A percentile compares a stretch with the other conserved stretches of the same genome.
These are phyloP conservation scores for Pyracantha coccinea DNA, from an alignment of 331 rosid species.

Conservation along the genomic window DNA sequence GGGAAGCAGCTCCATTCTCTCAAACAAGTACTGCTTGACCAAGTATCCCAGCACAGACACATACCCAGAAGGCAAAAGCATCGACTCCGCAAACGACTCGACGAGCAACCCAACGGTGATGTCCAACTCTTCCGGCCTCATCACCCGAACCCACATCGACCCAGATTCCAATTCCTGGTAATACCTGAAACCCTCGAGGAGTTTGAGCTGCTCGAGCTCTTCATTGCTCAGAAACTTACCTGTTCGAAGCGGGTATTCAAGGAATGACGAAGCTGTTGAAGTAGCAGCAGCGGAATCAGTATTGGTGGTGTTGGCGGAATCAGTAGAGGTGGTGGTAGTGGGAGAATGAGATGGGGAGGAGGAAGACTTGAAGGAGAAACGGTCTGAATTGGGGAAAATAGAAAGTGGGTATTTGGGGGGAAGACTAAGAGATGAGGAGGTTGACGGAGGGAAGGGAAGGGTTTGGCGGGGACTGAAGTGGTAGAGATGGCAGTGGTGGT, in stretches of 20 bases:
- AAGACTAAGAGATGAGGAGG: conserved; percentile 3
- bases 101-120: conserved; percentile 52
- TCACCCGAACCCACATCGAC: conserved; percentile 59
- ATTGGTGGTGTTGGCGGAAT: not conserved
- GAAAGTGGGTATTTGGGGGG: conserved; percentile 24
- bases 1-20: conserved; percentile 54
- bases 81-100: conserved; percentile 73
- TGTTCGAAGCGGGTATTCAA: conserved; percentile 40
- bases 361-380: conserved; percentile 36
- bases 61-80: conserved; percentile 57
- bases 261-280: conserved; percentile 14
- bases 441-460: conserved; percentile 8
- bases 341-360: conserved; percentile 32
- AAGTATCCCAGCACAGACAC: conserved; percentile 42
- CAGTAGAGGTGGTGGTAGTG: not conserved
- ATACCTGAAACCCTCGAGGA: conserved; percentile 46
- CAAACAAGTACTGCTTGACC: conserved; percentile 67
- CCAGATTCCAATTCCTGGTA: conserved; percentile 56
- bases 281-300: not conserved
- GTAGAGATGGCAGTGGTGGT: not conserved
- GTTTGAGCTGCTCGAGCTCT: conserved; percentile 49
- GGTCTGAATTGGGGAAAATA: conserved; percentile 6
- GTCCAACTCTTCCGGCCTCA: conserved; percentile 59
- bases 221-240: conserved; percentile 53
- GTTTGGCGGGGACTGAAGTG: conserved; percentile 20